Conservation (phyloP, 371 early-diverging fungal species). For the Rhizopus stolonifer region DNA sequence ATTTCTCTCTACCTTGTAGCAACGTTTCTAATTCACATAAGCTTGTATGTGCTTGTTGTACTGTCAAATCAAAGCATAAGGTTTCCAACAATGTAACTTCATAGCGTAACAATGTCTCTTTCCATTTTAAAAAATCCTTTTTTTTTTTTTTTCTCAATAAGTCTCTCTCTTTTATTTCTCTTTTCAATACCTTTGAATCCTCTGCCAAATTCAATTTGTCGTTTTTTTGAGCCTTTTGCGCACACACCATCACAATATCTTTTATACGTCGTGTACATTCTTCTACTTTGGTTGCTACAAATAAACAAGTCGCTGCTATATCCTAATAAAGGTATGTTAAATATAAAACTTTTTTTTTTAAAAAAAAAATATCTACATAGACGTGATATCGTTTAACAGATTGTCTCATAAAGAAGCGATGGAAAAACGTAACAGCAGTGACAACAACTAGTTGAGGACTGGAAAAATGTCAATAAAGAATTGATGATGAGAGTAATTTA, state of each 20-base stretch:
- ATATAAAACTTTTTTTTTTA: neutral
- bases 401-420: constrained; percentile 81
- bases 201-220: constrained; percentile 49
- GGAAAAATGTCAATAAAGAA: constrained; percentile 1
- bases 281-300: constrained; percentile 80
- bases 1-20: constrained; percentile 34
- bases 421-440: constrained; percentile 73
- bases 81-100: constrained; percentile 73
- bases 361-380: constrained; percentile 51
- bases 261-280: constrained; percentile 67
- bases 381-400: constrained; percentile 64
- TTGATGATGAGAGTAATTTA: constrained; percentile 19
- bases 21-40: constrained; percentile 49
- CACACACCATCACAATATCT: constrained; percentile 57
- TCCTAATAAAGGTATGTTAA: constrained; percentile 49
- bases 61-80: constrained; percentile 76
- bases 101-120: constrained; percentile 61
- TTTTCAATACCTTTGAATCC: constrained; percentile 32
- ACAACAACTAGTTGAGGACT: constrained; percentile 69
- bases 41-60: constrained; percentile 69
- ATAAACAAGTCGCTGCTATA: constrained; percentile 74
- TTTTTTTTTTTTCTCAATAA: constrained; percentile 5
- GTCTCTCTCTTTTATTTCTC: neutral
- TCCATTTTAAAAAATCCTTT: constrained; percentile 71
- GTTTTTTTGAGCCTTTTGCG: constrained; percentile 63